Evolutionary conservation across 192 early-diverging fungal genomes (phyloP).

Genomic region (Linnemannia exigua): DNA sequence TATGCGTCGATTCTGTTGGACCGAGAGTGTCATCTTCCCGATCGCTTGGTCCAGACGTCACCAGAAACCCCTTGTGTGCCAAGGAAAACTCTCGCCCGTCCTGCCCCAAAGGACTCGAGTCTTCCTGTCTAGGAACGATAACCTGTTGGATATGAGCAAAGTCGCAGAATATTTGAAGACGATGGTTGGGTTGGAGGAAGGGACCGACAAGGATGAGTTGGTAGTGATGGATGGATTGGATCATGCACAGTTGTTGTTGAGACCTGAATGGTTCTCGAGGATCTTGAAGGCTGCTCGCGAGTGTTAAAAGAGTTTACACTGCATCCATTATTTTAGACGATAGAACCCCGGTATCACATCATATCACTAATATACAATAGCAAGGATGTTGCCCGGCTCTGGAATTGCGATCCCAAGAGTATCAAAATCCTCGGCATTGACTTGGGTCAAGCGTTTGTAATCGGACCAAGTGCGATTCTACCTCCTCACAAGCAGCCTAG

Average conservation of each 20-base stretch:
- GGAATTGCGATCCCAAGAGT: no score
- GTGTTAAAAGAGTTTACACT: not conserved
- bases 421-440: no score
- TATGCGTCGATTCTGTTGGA: slow-evolving; percentile 67
- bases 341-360: no score
- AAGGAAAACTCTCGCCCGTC: slow-evolving; percentile 26
- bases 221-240: slow-evolving; percentile 60
- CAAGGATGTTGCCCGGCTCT: no score
- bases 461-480: not conserved
- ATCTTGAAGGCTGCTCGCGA: slow-evolving; percentile 33
- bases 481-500: no score
- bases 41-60: slow-evolving; percentile 21
- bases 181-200: slow-evolving; percentile 33
- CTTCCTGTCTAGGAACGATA: slow-evolving; percentile 64
- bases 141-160: slow-evolving; percentile 51
- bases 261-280: slow-evolving; percentile 36
- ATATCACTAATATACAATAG: no score
- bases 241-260: slow-evolving; percentile 62
- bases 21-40: slow-evolving; percentile 57
- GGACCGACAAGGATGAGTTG: slow-evolving; percentile 38
- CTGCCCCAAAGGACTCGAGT: slow-evolving; percentile 46
- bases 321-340: not conserved
- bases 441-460: not conserved
- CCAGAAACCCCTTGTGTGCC: slow-evolving; percentile 9
- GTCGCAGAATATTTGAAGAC: slow-evolving; percentile 57